Conservation (phyloP, 306 rosid species). For the Pyrus pyrifolia region DNA sequence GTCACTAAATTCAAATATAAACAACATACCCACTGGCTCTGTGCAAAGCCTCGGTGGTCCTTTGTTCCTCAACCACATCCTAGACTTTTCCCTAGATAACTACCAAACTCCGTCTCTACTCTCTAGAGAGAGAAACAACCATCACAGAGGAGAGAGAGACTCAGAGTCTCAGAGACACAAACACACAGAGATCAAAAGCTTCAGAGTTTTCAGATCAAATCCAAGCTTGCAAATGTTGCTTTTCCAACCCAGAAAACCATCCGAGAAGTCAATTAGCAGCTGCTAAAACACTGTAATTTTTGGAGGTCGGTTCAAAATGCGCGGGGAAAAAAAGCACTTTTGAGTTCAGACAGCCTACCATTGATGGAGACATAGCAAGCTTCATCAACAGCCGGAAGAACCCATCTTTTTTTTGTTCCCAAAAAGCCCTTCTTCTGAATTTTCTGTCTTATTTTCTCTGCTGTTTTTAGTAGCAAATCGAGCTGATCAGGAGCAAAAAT, state of each 20-base stretch:
- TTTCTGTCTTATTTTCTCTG: background rate
- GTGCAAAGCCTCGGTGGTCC: conserved; percentile 42
- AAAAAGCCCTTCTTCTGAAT: background rate
- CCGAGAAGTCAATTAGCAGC: background rate
- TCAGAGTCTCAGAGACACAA: too few species aligned
- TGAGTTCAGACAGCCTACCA: background rate
- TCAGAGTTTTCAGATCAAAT: background rate
- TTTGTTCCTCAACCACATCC: conserved; percentile 8
- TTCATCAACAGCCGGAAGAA: background rate
- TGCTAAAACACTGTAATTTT: background rate
- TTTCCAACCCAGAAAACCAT: background rate
- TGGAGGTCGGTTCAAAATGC: background rate
- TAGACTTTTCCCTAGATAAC: background rate
- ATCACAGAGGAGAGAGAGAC: background rate
- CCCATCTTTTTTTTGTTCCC: background rate
- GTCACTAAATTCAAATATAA: background rate
- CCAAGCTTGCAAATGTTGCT: background rate
- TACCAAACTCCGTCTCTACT: background rate
- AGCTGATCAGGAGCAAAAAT: conserved; percentile 18
- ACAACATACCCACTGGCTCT: conserved; percentile 29
- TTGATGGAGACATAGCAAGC: background rate
- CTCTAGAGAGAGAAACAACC: background rate
- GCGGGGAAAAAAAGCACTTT: background rate
- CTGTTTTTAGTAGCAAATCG: background rate
- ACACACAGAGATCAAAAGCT: background rate